Evolutionary conservation across 2,329 filamentous ascomycete genomes (phyloP).

Genomic region (Xylariaceae sp.): DNA sequence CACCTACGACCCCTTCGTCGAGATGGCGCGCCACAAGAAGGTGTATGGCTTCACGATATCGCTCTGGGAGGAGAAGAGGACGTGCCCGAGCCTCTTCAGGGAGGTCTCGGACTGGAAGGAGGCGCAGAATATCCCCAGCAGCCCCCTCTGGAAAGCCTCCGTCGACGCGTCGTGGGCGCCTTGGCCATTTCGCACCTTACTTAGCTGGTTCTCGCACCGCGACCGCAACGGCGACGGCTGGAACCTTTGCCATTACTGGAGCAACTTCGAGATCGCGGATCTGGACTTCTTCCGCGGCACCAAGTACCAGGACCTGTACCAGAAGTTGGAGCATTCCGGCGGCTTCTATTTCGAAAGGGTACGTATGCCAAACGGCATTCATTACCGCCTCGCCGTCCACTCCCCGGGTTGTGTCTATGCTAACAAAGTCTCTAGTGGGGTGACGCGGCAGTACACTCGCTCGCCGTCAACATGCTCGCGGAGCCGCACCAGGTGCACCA

Average conservation of each 20-base stretch:
- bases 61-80: constrained; percentile 45
- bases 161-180: constrained; percentile 45
- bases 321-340: constrained; percentile 43
- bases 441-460: constrained; percentile 48
- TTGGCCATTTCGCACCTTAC: constrained; percentile 42
- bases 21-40: constrained; percentile 48
- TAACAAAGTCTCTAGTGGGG: constrained; percentile 41
- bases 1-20: constrained; percentile 50
- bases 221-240: constrained; percentile 45
- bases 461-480: constrained; percentile 47
- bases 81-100: constrained; percentile 47
- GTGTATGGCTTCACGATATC: constrained; percentile 49
- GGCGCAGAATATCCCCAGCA: constrained; percentile 39
- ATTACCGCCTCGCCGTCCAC: too few relatives aligned
- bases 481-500: constrained; percentile 46
- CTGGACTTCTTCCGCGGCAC: constrained; percentile 47
- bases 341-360: constrained; percentile 50
- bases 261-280: constrained; percentile 51
- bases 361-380: too few relatives aligned
- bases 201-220: constrained; percentile 43
- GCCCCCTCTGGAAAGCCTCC: constrained; percentile 44
- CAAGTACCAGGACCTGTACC: constrained; percentile 45
- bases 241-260: constrained; percentile 52
- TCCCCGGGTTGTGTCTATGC: background rate
- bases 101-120: constrained; percentile 47